Evolutionary conservation across 2,329 filamentous ascomycete genomes (phyloP).

Genomic region (Blastomyces parvus): DNA sequence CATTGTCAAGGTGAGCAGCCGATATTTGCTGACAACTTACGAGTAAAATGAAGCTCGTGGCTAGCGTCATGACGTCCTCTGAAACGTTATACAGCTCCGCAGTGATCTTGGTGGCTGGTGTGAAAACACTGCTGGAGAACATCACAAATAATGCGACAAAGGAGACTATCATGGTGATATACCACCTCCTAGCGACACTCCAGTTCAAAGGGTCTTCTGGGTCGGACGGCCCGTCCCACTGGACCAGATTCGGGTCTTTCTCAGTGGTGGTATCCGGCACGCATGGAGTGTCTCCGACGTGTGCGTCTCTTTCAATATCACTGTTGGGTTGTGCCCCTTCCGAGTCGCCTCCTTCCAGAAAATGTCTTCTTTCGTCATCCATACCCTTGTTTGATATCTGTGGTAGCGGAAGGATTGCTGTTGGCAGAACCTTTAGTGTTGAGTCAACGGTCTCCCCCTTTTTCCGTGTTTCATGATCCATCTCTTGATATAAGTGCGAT

Average conservation of each 20-base stretch:
- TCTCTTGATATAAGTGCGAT: background rate
- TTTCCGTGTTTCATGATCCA: background rate
- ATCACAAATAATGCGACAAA: conserved; percentile 40
- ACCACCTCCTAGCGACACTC: conserved; percentile 29
- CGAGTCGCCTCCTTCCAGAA: background rate
- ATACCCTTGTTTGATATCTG: background rate
- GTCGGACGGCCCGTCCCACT: conserved; percentile 7
- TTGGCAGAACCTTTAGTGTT: too few species aligned
- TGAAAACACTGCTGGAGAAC: conserved; percentile 41
- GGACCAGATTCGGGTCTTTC: conserved; percentile 6
- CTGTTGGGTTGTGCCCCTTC: background rate
- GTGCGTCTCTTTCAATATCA: conserved; percentile 1
- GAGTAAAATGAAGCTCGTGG: conserved; percentile 42
- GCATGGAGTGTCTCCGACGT: background rate
- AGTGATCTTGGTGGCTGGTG: conserved; percentile 33
- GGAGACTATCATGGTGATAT: conserved; percentile 34
- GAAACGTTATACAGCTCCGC: conserved; percentile 39
- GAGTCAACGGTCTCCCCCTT: background rate
- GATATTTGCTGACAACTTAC: conserved; percentile 12
- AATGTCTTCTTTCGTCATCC: background rate
- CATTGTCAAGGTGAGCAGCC: background rate
- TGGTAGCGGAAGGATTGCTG: background rate
- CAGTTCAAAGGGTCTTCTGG: conserved; percentile 6
- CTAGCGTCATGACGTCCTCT: conserved; percentile 41
- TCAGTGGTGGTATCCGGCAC: background rate